A percentile compares a stretch with the other conserved stretches of the same genome.
Conservation (phyloP, 116 monocot genomes). For the Trichopus zeylanicus region DNA sequence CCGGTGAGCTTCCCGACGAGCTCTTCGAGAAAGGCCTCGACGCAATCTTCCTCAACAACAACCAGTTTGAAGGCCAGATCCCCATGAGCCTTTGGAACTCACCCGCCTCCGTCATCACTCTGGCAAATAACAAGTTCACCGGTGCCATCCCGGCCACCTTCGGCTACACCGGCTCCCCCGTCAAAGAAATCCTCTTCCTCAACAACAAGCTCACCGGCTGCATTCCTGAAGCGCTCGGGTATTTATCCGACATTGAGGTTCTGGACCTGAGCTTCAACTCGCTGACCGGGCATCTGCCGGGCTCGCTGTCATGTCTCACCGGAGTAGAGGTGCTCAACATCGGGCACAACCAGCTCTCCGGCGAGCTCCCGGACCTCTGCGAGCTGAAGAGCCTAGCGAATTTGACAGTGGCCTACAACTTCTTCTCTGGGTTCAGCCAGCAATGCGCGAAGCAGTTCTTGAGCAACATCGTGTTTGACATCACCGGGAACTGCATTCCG, state of each 20-base stretch:
- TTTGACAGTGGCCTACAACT: slow-evolving; percentile 70
- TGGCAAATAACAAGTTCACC: slow-evolving; percentile 52
- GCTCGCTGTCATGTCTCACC: slow-evolving; percentile 51
- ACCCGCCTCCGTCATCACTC: slow-evolving; percentile 45
- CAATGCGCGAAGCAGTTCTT: slow-evolving; percentile 34
- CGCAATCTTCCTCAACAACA: slow-evolving; percentile 59
- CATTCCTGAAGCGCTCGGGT: slow-evolving; percentile 74
- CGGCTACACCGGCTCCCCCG: slow-evolving; percentile 23
- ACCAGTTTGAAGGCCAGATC: slow-evolving; percentile 57
- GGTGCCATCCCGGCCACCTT: slow-evolving; percentile 31
- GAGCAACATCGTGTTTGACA: slow-evolving; percentile 58
- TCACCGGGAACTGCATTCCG: slow-evolving; percentile 72
- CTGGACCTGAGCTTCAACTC: slow-evolving; percentile 88
- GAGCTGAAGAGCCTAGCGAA: slow-evolving; percentile 57
- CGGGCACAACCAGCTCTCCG: slow-evolving; percentile 70
- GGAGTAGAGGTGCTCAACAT: slow-evolving; percentile 78
- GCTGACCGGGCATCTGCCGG: slow-evolving; percentile 50
- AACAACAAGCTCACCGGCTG: slow-evolving; percentile 87
- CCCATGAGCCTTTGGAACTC: slow-evolving; percentile 46
- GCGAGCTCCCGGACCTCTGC: slow-evolving; percentile 64
- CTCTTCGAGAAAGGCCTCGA: slow-evolving; percentile 41
- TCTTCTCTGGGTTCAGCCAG: slow-evolving; percentile 67
- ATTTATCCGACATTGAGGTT: slow-evolving; percentile 45
- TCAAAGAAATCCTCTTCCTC: slow-evolving; percentile 54
- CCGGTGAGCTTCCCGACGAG: slow-evolving; percentile 35